Conservation (phyloP, 2,329 filamentous ascomycete genomes). For the Pseudogymnoascus sp. region DNA sequence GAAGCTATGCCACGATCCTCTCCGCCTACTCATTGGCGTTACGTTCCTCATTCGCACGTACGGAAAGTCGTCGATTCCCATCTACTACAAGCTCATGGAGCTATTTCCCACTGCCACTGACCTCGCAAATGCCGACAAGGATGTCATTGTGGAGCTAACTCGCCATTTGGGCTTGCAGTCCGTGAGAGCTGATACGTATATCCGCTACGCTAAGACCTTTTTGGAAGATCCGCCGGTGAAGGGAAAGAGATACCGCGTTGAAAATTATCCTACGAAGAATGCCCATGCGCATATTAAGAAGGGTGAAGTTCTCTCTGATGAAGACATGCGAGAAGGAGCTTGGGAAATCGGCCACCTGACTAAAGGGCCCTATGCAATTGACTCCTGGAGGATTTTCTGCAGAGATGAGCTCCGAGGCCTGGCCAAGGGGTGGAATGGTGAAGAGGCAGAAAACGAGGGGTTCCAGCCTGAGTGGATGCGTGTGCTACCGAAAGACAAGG, state of each 20-base stretch:
- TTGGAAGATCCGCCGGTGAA: constrained; percentile 52
- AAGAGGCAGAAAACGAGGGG: constrained; percentile 34
- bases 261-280: constrained; percentile 45
- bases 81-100: constrained; percentile 61
- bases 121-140: constrained; percentile 50
- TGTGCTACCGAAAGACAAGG: constrained; percentile 76
- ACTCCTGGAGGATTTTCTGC: constrained; percentile 92
- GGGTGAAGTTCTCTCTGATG: constrained; percentile 41
- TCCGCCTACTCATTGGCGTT: constrained; percentile 72
- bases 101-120: constrained; percentile 58
- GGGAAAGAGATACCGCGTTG: constrained; percentile 48
- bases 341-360: constrained; percentile 87
- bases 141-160: constrained; percentile 56
- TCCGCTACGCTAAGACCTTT: constrained; percentile 65
- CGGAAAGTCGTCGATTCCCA: constrained; percentile 66
- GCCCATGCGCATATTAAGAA: constrained; percentile 42
- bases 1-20: constrained; percentile 64
- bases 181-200: constrained; percentile 59
- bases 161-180: constrained; percentile 63
- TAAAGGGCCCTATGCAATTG: constrained; percentile 72
- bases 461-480: constrained; percentile 90
- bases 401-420: constrained; percentile 65
- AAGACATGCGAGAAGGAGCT: constrained; percentile 29
- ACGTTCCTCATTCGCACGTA: constrained; percentile 79
- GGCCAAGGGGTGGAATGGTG: constrained; percentile 59